Percentiles rank a stretch among this genome's conserved stretches.
These are phyloP conservation scores for Apiotrichum sp. DNA, from an alignment of 1,284 basidiomycete genomes.

Conservation along the genomic window DNA sequence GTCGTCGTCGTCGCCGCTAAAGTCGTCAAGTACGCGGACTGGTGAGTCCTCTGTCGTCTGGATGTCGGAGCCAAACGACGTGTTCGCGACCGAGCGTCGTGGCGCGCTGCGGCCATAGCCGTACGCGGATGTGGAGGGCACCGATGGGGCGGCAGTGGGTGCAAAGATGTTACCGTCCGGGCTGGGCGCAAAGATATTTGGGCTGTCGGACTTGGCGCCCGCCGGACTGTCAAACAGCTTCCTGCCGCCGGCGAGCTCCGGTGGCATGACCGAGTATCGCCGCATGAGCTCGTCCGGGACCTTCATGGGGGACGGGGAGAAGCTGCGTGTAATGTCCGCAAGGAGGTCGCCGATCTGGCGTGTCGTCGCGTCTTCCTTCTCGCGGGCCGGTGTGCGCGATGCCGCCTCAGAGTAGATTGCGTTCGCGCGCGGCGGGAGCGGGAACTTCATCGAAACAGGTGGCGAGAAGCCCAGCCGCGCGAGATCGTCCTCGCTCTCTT, in stretches of 20 bases:
- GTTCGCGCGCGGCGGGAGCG: slow-evolving; percentile 58
- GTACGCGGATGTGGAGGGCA: not conserved
- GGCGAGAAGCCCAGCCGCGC: slow-evolving; percentile 67
- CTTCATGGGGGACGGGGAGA: slow-evolving; percentile 9
- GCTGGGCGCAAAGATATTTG: not conserved
- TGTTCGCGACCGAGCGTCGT: slow-evolving; percentile 35
- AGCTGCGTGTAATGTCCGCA: slow-evolving; percentile 27
- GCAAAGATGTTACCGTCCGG: not conserved
- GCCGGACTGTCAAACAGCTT: slow-evolving; percentile 7
- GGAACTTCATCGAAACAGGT: slow-evolving; percentile 75
- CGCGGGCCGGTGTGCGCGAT: not conserved
- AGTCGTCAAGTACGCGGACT: slow-evolving; percentile 10
- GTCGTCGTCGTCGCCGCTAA: slow-evolving; percentile 11
- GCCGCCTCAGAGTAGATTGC: slow-evolving; percentile 38
- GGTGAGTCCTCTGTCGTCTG: slow-evolving; percentile 12
- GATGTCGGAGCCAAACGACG: slow-evolving; percentile 34
- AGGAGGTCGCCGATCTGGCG: slow-evolving; percentile 36
- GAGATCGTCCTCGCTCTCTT: slow-evolving; percentile 32
- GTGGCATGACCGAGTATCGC: slow-evolving; percentile 35
- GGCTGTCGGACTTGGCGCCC: not conserved
- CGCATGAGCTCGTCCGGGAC: slow-evolving; percentile 28
- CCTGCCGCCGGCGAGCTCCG: slow-evolving; percentile 16
- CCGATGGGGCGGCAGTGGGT: not conserved
- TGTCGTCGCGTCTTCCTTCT: not conserved
- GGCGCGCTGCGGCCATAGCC: not conserved